Evolutionary conservation across 2,329 filamentous ascomycete genomes (phyloP).

Genomic region (Waltergamsia citrina): DNA sequence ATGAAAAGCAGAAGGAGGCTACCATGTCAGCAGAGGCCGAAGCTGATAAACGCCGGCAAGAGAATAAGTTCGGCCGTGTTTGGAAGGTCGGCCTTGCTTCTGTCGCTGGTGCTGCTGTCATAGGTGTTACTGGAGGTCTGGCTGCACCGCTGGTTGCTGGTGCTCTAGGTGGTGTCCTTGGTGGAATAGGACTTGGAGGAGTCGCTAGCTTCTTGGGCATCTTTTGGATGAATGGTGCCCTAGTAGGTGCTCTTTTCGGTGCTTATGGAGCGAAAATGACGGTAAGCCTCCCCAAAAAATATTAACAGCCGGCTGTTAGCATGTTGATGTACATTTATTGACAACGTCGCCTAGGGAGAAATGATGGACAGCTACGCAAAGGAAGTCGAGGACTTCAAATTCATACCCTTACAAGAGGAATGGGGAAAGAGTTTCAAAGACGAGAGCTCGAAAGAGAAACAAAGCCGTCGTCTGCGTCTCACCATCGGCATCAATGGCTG

Average conservation of each 20-base stretch:
- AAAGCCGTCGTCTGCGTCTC: slow-evolving; percentile 54
- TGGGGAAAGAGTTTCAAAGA: slow-evolving; percentile 7
- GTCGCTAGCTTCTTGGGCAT: slow-evolving; percentile 80
- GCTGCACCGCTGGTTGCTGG: slow-evolving; percentile 83
- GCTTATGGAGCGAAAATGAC: slow-evolving; percentile 76
- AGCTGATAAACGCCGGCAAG: slow-evolving; percentile 61
- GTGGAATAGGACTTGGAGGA: slow-evolving; percentile 74
- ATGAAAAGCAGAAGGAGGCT: slow-evolving; percentile 25
- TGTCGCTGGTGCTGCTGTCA: slow-evolving; percentile 78
- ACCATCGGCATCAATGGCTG: slow-evolving; percentile 85
- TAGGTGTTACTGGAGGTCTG: slow-evolving; percentile 87
- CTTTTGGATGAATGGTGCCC: slow-evolving; percentile 74
- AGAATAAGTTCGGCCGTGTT: slow-evolving; percentile 60
- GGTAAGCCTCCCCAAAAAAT: slow-evolving; percentile 15
- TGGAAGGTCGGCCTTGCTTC: slow-evolving; percentile 90
- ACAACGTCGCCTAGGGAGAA: slow-evolving; percentile 42
- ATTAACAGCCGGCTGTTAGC: too few species aligned
- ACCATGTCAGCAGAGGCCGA: slow-evolving; percentile 67
- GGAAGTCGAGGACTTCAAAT: slow-evolving; percentile 74
- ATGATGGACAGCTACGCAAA: slow-evolving; percentile 84
- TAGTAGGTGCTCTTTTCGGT: slow-evolving; percentile 82
- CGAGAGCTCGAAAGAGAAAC: slow-evolving; percentile 11
- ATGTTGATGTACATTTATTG: background rate
- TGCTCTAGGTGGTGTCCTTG: slow-evolving; percentile 76
- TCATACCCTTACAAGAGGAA: slow-evolving; percentile 59